A percentile compares a stretch with the other conserved stretches of the same genome.
These are phyloP conservation scores for Saussurea involucrata DNA, from an alignment of 129 eudicot genomes.

Conservation along the genomic window DNA sequence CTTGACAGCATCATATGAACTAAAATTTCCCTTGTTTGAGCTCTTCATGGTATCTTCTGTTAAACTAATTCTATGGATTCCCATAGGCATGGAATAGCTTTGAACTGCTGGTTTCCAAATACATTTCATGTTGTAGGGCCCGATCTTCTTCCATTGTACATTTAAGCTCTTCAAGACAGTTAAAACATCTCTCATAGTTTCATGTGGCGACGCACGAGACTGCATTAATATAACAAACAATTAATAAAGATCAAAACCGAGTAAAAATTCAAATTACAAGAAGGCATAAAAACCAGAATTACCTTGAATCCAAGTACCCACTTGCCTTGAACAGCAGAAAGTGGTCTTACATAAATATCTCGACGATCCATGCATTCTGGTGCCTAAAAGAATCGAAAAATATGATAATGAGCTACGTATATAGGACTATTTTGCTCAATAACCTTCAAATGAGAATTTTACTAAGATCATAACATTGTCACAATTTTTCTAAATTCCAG, in stretches of 20 bases:
- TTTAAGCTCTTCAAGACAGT: constrained; percentile 43
- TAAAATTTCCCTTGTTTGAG: constrained; percentile 6
- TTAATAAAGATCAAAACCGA: neutral
- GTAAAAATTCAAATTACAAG: neutral
- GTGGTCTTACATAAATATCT: constrained; percentile 43
- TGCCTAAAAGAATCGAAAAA: constrained; percentile 21
- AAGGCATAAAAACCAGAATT: constrained; percentile 9
- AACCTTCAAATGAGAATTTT: neutral
- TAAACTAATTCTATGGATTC: constrained; percentile 12
- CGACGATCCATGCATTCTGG: constrained; percentile 31
- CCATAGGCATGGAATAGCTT: constrained; percentile 12
- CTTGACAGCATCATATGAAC: constrained; percentile 38
- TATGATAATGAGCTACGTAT: neutral
- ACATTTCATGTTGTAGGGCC: constrained; percentile 62
- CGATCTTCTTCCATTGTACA: constrained; percentile 65
- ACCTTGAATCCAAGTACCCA: constrained; percentile 67
- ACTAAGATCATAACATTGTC: neutral
- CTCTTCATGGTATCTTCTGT: constrained; percentile 24
- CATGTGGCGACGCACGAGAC: constrained; percentile 56
- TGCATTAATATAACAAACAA: constrained; percentile 18
- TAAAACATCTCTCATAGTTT: constrained; percentile 53
- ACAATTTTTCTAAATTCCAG: no score
- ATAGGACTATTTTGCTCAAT: no score
- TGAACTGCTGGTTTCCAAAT: constrained; percentile 44
- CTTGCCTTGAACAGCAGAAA: constrained; percentile 26